Base-by-base conservation (phyloP, 2,329 filamentous ascomycete species). In the Xylaria sp. region DNA sequence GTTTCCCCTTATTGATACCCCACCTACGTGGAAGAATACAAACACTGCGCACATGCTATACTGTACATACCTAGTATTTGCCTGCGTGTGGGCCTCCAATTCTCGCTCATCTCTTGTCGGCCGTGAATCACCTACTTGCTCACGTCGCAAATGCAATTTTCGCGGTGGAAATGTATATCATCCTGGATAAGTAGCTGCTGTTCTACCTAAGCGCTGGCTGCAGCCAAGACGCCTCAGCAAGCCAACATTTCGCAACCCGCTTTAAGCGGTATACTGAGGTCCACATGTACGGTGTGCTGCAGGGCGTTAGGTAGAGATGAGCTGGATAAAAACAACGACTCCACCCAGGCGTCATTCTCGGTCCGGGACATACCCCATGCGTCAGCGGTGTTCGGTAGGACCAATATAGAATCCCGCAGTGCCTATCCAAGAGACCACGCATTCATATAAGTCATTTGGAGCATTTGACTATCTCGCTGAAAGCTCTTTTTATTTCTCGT, bases 271-370 rank as follows among this genome's bases (percentile, higher is more conserved):
- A 50, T 61, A 47, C 54, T n/a, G n/a, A n/a, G n/a, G n/a, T 60
- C 57, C 39, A 48, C 54, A 50, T 46, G 39, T 38, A 55, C 19
- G n/a, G n/a, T n/a, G n/a, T n/a, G 29, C 41, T 49, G 48, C 48
- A 48, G 48, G 43, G 29, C 50, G 40, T n/a, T 4, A 8, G 16
- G 41, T 39, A 59, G 47, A 41, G 21, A 20, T 61, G 37, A 38
- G 39, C 34, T 53, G 48, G 38, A 18, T 41, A 56, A 39, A 56
- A 39, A 48, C 43, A 24, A 45, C 39, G 16, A 39, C 52, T 59
- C 52, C 48, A 59, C 44, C 39, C 44, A 51, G 48, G 59, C 59
- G 60, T 63, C 60, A 64, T 52, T 59, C 63, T 62, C 60, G 57
- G 59, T 42, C 56, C 56, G 59, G 57, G 39, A 41, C 38, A 20